A percentile compares a stretch with the other conserved stretches of the same genome.
These are phyloP conservation scores for Glycyrrhiza uralensis DNA, from an alignment of 306 rosid species.

Conservation along the genomic window DNA sequence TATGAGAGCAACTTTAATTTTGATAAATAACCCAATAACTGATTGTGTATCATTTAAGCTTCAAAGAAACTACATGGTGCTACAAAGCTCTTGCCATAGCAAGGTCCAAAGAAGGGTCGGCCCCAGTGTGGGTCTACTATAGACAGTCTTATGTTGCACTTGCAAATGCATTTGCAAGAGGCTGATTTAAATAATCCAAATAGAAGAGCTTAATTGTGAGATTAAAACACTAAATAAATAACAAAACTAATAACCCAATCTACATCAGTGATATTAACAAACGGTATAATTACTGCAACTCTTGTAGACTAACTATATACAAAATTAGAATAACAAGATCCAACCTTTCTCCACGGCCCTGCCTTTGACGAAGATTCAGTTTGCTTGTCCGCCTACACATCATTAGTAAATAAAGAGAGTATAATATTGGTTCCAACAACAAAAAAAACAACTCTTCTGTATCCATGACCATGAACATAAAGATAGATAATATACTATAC, in stretches of 20 bases:
- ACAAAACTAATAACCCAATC: not conserved
- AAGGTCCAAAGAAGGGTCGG: not conserved
- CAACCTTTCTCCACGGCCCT: conserved; percentile 99
- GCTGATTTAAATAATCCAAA: not conserved
- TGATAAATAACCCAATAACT: not conserved
- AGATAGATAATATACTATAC: conserved; percentile 43
- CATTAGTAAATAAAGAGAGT: conserved; percentile 21
- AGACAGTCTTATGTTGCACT: not conserved
- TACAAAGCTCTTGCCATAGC: no score
- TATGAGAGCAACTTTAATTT: not conserved
- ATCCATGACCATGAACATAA: not conserved
- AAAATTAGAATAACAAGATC: conserved; percentile 33
- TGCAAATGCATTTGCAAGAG: not conserved
- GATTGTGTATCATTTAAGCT: not conserved
- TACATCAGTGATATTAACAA: not conserved
- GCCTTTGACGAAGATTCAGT: conserved; percentile 71
- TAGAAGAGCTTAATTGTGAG: not conserved
- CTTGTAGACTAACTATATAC: conserved; percentile 2
- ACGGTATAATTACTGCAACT: not conserved
- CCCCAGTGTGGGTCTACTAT: not conserved
- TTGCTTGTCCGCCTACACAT: conserved; percentile 61
- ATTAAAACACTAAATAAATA: not conserved
- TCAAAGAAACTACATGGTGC: no score
- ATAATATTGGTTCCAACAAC: conserved; percentile 24
- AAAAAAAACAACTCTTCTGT: conserved; percentile 19